Evolutionary conservation across 345 rosid species (phyloP), one percentile per base, ranked within the genome.

Genomic region (Acer yangbiense): DNA sequence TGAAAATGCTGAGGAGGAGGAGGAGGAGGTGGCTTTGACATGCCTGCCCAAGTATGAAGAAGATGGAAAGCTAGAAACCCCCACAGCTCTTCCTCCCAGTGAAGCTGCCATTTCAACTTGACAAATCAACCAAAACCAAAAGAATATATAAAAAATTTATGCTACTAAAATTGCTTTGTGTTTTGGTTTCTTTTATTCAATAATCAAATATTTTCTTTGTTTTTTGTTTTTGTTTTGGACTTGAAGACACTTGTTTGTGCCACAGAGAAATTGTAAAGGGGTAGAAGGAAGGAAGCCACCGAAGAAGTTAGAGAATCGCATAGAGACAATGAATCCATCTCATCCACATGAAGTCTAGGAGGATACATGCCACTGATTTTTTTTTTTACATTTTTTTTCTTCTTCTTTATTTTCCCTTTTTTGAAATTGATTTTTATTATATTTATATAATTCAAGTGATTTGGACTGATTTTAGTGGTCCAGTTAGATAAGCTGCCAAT

Each of bases 31-130:
- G 58, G 74, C 68, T 82, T 80, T 83, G 86, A 78, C 80, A 7
- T 77, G 84, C 68, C 82, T 78, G 68, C 76, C 44, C 52, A 81
- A 76, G 77, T 65, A 75, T 8, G 89, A 87, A 78, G 90, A 83
- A 48, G 88, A 87, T 41, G 90, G 83, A 77, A 89, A 86, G 83
- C 85, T 88, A 10, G 92, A 80, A 66, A 86, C 82, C 77, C 93
- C 89, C 63, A 85, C 84, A 57, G 90, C 79, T 65, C 83, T 82
- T 80, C 91, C 90, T 77, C 85, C 86, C 52, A 80, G 79, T 54
- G 63, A 13, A 13, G 77, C 73, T 75, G 93, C 90, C 91, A 93
- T 90, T 13, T 77, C 85, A 39, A 74, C 60, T 2, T 62, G 46
- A 46, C 74, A 41, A 67, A 23, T 60, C 54, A 23, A 46, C 9